Percentiles rank a stretch among this genome's conserved stretches.
These are phyloP conservation scores for Zymoseptoria tritici DNA, from an alignment of 2,329 filamentous ascomycete genomes.

Conservation along the genomic window DNA sequence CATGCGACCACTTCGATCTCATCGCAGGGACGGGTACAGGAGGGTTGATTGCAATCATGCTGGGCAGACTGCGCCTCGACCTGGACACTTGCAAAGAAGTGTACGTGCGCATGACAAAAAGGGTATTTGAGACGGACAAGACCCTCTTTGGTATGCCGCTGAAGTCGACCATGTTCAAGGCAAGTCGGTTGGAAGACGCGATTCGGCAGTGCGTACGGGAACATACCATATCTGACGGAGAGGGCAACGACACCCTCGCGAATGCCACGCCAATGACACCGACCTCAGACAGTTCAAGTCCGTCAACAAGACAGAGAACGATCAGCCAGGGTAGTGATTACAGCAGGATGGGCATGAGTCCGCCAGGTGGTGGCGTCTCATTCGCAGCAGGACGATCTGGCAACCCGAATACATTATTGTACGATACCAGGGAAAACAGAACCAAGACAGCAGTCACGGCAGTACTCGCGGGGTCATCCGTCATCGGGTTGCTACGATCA, in stretches of 20 bases:
- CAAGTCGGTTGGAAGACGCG: conserved; percentile 87
- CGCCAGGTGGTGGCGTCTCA: conserved; percentile 47
- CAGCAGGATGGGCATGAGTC: conserved; percentile 66
- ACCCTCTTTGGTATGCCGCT: conserved; percentile 94
- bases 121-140: conserved; percentile 97
- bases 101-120: conserved; percentile 87
- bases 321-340: conserved; percentile 74
- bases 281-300: conserved; percentile 31
- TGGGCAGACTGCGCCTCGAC: conserved; percentile 82
- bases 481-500: conserved; percentile 67
- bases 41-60: conserved; percentile 71
- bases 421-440: conserved; percentile 75
- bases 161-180: conserved; percentile 91
- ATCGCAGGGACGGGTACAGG: conserved; percentile 94
- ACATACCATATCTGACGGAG: conserved; percentile 65
- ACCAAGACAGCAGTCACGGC: conserved; percentile 72
- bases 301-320: conserved; percentile 48
- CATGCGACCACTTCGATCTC: conserved; percentile 96
- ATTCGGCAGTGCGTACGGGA: conserved; percentile 67
- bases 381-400: conserved; percentile 55
- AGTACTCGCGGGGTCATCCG: conserved; percentile 68
- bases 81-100: conserved; percentile 96
- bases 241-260: conserved; percentile 66
- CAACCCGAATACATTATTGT: conserved; percentile 78
- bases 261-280: conserved; percentile 42